These are phyloP conservation scores for Serendipita sp. DNA, from an alignment of 768 basidiomycete species.

Conservation along the genomic window DNA sequence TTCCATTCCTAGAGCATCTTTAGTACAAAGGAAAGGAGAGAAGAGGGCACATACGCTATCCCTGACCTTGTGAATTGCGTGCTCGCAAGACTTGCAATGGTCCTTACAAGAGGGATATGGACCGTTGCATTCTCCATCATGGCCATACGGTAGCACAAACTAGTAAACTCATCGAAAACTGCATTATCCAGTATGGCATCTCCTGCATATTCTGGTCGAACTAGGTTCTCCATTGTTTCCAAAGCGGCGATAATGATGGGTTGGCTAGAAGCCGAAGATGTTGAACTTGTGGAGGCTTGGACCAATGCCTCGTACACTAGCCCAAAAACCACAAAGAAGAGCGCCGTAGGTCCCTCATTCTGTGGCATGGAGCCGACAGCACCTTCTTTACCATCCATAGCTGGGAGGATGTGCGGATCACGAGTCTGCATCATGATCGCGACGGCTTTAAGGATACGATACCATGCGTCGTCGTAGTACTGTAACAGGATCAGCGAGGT, in stretches of 20 bases:
- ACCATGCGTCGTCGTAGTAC: slow-evolving; percentile 81
- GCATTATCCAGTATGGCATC: slow-evolving; percentile 62
- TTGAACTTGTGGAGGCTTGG: slow-evolving; percentile 44
- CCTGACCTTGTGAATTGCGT: slow-evolving; percentile 17
- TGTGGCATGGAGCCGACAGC: slow-evolving; percentile 15
- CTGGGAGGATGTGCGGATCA: slow-evolving; percentile 53
- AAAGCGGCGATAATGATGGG: slow-evolving; percentile 44
- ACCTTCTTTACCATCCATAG: slow-evolving; percentile 62
- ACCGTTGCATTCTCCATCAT: slow-evolving; percentile 66
- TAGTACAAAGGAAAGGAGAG: background rate
- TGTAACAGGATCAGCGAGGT: slow-evolving; percentile 18
- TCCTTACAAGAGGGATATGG: slow-evolving; percentile 56
- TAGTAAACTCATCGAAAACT: slow-evolving; percentile 80
- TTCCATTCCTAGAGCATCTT: background rate
- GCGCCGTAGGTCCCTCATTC: slow-evolving; percentile 47
- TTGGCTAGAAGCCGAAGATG: slow-evolving; percentile 27
- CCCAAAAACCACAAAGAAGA: slow-evolving; percentile 84
- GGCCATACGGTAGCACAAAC: slow-evolving; percentile 75
- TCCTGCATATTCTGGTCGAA: slow-evolving; percentile 66
- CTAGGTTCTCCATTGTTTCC: slow-evolving; percentile 63
- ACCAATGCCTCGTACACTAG: slow-evolving; percentile 83
- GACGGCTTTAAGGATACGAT: slow-evolving; percentile 68
- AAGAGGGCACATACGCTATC: slow-evolving; percentile 4
- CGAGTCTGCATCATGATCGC: slow-evolving; percentile 57
- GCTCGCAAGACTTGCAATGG: slow-evolving; percentile 41